Evolutionary conservation across 805 yeast genomes (phyloP).

Genomic region (Debaryomyces tyrocola): DNA sequence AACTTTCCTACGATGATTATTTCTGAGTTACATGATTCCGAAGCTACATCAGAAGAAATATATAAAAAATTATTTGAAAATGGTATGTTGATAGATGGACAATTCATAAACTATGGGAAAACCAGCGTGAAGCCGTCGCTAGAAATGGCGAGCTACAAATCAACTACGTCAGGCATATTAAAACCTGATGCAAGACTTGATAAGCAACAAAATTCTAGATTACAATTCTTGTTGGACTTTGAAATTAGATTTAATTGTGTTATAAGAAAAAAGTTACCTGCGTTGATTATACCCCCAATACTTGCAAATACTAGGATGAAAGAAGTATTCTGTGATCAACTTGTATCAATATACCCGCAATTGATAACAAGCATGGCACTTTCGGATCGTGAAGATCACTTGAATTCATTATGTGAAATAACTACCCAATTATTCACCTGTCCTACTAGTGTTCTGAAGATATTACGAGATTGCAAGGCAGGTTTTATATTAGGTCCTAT

Average conservation of each 20-base stretch:
- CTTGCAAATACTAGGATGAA: slow-evolving; percentile 52
- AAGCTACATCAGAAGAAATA: slow-evolving; percentile 2
- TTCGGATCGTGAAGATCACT: slow-evolving; percentile 50
- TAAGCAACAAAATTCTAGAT: slow-evolving; percentile 41
- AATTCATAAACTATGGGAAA: slow-evolving; percentile 23
- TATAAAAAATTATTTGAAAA: slow-evolving; percentile 24
- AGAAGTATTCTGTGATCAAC: slow-evolving; percentile 49
- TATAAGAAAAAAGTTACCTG: slow-evolving; percentile 48
- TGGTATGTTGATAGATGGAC: slow-evolving; percentile 30
- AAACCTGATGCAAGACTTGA: slow-evolving; percentile 13
- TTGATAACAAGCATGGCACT: slow-evolving; percentile 48
- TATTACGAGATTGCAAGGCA: slow-evolving; percentile 41
- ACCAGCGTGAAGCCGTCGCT: slow-evolving; percentile 13
- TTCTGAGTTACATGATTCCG: slow-evolving; percentile 14
- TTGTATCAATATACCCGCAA: slow-evolving; percentile 54
- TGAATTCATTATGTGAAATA: slow-evolving; percentile 32
- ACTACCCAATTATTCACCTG: slow-evolving; percentile 45
- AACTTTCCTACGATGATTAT: slow-evolving; percentile 24
- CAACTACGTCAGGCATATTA: slow-evolving; percentile 13
- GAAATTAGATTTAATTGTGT: slow-evolving; percentile 59
- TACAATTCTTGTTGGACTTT: slow-evolving; percentile 58
- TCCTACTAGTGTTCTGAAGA: slow-evolving; percentile 39
- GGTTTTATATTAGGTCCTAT: slow-evolving; percentile 49
- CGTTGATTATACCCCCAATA: slow-evolving; percentile 54
- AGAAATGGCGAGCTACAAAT: slow-evolving; percentile 12